phyloP scores from a whole-genome alignment of 129 eudicot genomes.

The Deinandra increscens region DNA sequence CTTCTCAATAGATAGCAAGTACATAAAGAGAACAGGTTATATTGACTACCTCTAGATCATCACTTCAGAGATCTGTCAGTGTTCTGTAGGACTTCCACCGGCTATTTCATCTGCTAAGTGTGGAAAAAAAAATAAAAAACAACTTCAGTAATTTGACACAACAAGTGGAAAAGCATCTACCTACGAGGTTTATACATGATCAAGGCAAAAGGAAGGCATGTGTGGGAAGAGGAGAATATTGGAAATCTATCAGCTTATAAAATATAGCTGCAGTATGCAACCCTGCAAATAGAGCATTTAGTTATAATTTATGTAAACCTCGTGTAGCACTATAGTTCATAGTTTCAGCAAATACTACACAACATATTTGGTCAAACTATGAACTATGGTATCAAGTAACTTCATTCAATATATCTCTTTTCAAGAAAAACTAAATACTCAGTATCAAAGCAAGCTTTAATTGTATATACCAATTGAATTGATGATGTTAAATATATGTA shows the following conservation, averaged over 20 bases:
- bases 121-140: background rate
- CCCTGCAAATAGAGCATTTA: background rate
- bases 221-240: background rate
- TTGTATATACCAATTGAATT: background rate
- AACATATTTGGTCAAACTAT: background rate
- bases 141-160: slow-evolving; percentile 16
- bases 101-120: slow-evolving; percentile 32
- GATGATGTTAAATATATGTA: background rate
- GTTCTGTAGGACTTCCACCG: slow-evolving; percentile 28
- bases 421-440: too few relatives aligned
- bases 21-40: slow-evolving; percentile 11
- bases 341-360: background rate
- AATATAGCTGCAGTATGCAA: background rate
- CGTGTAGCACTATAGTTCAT: background rate
- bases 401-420: background rate
- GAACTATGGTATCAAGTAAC: background rate
- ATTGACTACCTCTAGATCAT: slow-evolving; percentile 19
- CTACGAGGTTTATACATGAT: background rate
- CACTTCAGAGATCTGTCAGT: slow-evolving; percentile 8
- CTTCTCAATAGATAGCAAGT: slow-evolving; percentile 11
- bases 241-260: background rate
- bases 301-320: background rate
- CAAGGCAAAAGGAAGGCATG: slow-evolving; percentile 1
- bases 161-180: slow-evolving; percentile 6
- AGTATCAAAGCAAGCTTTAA: slow-evolving; percentile 4